Conservation (phyloP, 176 grass and related monocot species). For the Eragrostis nindensis region DNA sequence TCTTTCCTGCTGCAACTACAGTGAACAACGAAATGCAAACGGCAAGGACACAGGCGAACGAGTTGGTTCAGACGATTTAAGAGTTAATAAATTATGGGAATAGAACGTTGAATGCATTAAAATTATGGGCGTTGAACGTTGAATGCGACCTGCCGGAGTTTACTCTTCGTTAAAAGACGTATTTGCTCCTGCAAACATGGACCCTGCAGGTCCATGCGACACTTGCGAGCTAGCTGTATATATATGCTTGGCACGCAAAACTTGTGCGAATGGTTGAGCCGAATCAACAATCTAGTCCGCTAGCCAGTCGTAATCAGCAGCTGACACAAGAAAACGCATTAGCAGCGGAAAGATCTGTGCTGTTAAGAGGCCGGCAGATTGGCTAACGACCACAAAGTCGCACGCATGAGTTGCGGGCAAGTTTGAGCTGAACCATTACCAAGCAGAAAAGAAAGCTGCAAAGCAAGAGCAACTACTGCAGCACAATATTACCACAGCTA, state of each 20-base stretch:
- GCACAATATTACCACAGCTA: background rate
- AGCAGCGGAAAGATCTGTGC: background rate
- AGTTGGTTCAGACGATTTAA: background rate
- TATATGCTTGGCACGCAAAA: background rate
- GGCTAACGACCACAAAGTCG: background rate
- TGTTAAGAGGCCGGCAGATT: background rate
- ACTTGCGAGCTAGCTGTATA: background rate
- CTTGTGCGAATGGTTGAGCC: background rate
- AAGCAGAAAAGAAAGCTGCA: background rate
- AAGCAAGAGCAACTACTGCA: background rate
- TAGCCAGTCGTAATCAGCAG: background rate
- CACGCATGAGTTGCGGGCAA: background rate
- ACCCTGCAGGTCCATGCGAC: background rate
- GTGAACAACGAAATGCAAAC: constrained; percentile 4
- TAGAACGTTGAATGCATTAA: background rate
- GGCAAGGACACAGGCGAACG: background rate
- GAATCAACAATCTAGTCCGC: background rate
- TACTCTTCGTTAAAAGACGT: background rate
- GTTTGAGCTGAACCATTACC: background rate
- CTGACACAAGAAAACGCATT: background rate
- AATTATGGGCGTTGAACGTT: background rate
- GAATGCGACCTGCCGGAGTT: background rate
- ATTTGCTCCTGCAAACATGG: constrained; percentile 9
- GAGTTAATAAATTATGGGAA: background rate
- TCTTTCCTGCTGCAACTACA: constrained; percentile 1